Percentiles rank a stretch among this genome's conserved stretches.
Conservation (phyloP, 2,329 filamentous ascomycete species). For the Ustilaginoidea virens region DNA sequence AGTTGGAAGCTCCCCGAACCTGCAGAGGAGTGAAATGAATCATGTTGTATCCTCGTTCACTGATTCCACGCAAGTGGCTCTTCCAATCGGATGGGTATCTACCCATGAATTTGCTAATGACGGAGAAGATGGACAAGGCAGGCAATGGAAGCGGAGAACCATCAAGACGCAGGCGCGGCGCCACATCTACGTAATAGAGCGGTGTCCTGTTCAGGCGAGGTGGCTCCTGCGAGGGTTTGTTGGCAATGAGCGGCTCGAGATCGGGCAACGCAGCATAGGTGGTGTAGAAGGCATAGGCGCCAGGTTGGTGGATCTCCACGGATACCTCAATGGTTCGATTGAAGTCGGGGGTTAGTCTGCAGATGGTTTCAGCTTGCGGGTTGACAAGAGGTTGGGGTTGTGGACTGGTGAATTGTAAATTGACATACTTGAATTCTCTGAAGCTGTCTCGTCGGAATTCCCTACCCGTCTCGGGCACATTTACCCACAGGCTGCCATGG, state of each 20-base stretch:
- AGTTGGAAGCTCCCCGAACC: slow-evolving; percentile 78
- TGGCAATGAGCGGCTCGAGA: slow-evolving; percentile 21
- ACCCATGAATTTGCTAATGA: slow-evolving; percentile 97
- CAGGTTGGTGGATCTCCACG: slow-evolving; percentile 65
- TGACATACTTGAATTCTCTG: slow-evolving; percentile 70
- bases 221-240: slow-evolving; percentile 16
- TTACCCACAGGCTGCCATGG: slow-evolving; percentile 90
- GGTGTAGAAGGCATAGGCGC: slow-evolving; percentile 87
- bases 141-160: slow-evolving; percentile 64
- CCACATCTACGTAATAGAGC: slow-evolving; percentile 86
- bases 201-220: slow-evolving; percentile 48
- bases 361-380: too few species aligned
- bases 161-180: slow-evolving; percentile 62
- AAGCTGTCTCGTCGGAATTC: slow-evolving; percentile 68
- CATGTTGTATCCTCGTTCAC: slow-evolving; percentile 93
- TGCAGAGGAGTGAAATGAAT: slow-evolving; percentile 95
- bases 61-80: slow-evolving; percentile 74
- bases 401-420: too few species aligned
- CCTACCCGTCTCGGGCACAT: slow-evolving; percentile 66
- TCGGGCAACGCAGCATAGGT: slow-evolving; percentile 80
- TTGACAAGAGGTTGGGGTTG: too few species aligned
- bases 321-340: slow-evolving; percentile 84
- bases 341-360: slow-evolving; percentile 83
- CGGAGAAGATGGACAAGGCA: slow-evolving; percentile 79
- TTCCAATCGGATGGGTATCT: slow-evolving; percentile 84